These are phyloP conservation scores for Lagenaria siceraria DNA, from an alignment of 306 rosid genomes.

Conservation along the genomic window DNA sequence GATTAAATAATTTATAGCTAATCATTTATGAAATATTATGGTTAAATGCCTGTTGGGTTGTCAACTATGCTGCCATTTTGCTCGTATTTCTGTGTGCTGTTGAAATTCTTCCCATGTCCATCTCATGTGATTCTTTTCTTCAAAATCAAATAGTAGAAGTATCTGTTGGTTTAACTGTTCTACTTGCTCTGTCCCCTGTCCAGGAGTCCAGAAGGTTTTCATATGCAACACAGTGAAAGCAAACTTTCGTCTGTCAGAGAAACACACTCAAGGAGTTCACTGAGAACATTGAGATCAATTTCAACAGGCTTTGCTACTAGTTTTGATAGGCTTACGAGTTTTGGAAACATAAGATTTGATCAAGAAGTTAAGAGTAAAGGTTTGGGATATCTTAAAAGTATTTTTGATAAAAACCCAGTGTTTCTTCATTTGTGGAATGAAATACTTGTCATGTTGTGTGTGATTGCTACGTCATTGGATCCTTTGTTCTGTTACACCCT, in stretches of 20 bases:
- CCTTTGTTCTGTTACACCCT: constrained; percentile 5
- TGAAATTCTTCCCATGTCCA: neutral
- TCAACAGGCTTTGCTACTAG: neutral
- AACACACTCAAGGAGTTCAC: neutral
- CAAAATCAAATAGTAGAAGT: neutral
- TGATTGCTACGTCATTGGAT: constrained; percentile 3
- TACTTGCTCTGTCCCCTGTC: neutral
- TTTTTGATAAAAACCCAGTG: neutral
- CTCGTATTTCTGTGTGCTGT: neutral
- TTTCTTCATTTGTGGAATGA: constrained; percentile 5
- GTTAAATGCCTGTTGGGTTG: neutral
- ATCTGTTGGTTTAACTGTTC: neutral
- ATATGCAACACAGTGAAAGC: too few relatives aligned
- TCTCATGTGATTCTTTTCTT: neutral
- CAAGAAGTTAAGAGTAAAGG: neutral
- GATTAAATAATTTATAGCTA: neutral
- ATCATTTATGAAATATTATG: neutral
- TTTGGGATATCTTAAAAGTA: neutral
- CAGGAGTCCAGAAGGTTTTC: neutral
- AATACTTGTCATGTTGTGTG: neutral
- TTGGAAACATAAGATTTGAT: neutral
- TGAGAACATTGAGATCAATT: neutral
- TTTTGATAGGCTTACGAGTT: neutral
- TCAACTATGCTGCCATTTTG: neutral
- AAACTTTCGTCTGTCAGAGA: neutral